Base-by-base conservation (phyloP, 2,329 filamentous ascomycete species). In the Alternaria dauci region DNA sequence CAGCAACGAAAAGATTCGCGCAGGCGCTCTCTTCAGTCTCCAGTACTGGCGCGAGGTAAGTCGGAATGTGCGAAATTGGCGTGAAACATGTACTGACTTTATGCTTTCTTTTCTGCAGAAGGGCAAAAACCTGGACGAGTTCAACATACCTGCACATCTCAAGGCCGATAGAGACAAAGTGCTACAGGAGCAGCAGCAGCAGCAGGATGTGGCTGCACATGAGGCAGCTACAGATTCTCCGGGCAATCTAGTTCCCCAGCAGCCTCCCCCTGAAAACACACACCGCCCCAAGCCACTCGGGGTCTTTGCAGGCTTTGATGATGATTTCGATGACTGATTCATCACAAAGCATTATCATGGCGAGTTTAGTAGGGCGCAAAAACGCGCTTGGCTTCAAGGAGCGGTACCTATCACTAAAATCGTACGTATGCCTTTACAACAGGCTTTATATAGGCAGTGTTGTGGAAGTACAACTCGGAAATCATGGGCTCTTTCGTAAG, bases 1-100 rank as follows among this genome's bases (percentile, higher is more conserved):
- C 0, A 83, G 82, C 28, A 88, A 92, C 63, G 87, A 89, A 32
- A 85, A 88, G 60, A 91, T 95, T 63, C 85, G 87, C 32, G 81
- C 82, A 16, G 91, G 92, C 36, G 88, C 88, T 2, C 81, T 96
- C 42, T 69, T 67, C 59, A 69, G 71, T n/a, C 47, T 72, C 41
- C 65, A 67, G 41, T 67, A 67, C 36, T 71, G 67, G 54, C 67
- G 68, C 26, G 70, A 71, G 6, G 46, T 50, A 50, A 12, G 46
- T 50, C 20, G 32, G 32, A 20, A 50, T 7, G 1, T 18, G 20
- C 16, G 5, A 26, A 6, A 38, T 50, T 11, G 18, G 11, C 8
- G 11, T 11, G 5, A 38, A 32, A 26, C 32, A 38, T 34, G 36
- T 14, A 38, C 46, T 50, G 5, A 50, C 32, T 38, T 36, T 14